These are phyloP conservation scores for Acanthamoeba healyi DNA, from an alignment of 208 protist genomes.

Conservation along the genomic window DNA sequence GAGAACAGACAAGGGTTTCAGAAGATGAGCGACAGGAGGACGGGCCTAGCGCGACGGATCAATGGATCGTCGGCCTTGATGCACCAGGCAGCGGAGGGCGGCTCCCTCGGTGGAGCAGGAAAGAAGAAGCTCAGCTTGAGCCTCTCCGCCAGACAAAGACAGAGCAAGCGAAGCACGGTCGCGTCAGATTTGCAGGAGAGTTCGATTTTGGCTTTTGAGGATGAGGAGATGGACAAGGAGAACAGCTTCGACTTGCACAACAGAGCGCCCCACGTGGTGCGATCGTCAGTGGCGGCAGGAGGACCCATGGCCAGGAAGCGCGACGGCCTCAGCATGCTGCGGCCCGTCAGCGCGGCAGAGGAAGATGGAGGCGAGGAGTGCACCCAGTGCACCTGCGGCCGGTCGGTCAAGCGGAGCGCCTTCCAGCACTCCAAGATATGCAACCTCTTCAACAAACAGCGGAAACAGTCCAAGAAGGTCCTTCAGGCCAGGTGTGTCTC, in stretches of 20 bases:
- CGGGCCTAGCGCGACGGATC: too few species aligned
- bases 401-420: background rate
- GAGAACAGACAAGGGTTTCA: too few species aligned
- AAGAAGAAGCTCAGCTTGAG: background rate
- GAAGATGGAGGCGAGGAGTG: background rate
- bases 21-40: too few species aligned
- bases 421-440: constrained; percentile 48
- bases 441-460: background rate
- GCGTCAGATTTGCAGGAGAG: background rate
- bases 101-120: too few species aligned
- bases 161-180: background rate
- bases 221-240: constrained; percentile 53
- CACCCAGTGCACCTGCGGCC: constrained; percentile 29
- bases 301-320: background rate
- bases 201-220: too few species aligned
- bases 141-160: background rate
- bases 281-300: background rate
- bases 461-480: background rate
- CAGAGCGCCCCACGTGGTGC: background rate
- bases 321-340: background rate
- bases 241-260: constrained; percentile 47
- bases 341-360: background rate
- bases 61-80: too few species aligned
- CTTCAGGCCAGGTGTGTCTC: background rate
- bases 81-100: too few species aligned